Base-by-base conservation (phyloP, 768 basidiomycete species). In the Amanita exitialis region DNA sequence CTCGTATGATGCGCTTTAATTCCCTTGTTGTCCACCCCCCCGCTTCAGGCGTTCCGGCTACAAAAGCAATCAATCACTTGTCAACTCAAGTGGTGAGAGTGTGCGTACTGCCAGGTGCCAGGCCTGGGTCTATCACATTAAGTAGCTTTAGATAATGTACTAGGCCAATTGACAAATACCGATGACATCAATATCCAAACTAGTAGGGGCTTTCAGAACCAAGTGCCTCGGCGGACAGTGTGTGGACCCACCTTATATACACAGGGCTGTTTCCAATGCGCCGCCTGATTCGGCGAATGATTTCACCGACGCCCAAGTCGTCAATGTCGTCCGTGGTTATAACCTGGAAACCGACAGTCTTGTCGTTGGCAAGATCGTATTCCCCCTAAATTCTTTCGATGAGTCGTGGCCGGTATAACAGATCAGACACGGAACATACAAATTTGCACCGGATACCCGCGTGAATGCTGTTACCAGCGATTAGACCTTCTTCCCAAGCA, bases 1-100 rank as follows among this genome's bases (percentile, higher is more conserved):
- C 89, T 53, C 90, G 78, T 46, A 90, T 72, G 57, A 90, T 86
- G 32, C 85, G 77, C 59, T 90, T 89, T 37, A 88, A 72, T 65
- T 90, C 89, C 44, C 88, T 78, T 16, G 79, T 82, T 3, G 89
- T 88, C 87, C 86, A 90, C 10, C 89, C 89, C 28, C 89, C 89
- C 2, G 83, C 73, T 63, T 91, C 89, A 12, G 89, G 89, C 1
- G 89, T 90, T 12, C 89, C 87, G 51, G 90, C 84, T 88, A 59
- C 3, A 51, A 39, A 48, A 32, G 44, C 43, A 35, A 38, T 20
- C 18, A 20, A 38, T 38, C 9, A 32, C 13, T 32, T 32, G 32
- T 32, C 32, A 32, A 32, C 13, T 32, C 2, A 32, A 32, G 12
- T 5, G 13, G 32, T 3, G 32, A 32, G 32, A 13, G 13, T 3